Evolutionary conservation across 768 basidiomycete species (phyloP), one percentile per base, ranked within the genome.

Genomic region (Lentinula raphanica): DNA sequence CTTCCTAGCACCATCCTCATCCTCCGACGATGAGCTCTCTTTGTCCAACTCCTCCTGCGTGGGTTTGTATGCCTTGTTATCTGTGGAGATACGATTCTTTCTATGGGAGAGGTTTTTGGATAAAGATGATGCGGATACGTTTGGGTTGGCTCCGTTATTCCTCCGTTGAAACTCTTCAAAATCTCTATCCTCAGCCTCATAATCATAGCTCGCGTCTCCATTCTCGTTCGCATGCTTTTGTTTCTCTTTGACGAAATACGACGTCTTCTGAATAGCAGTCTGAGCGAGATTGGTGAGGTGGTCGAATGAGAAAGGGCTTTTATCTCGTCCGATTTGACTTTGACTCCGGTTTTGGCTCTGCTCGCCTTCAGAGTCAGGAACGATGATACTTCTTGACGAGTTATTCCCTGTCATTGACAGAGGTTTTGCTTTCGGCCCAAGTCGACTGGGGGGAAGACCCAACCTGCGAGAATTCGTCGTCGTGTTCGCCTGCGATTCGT

Each of bases 41-140:
- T 74, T 77, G 39, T 90, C 89, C 32, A 82, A 63, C 62, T 88
- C 88, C 7, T 85, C 87, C 56, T 69, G 68, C 1, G 83, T 71
- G 19, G 91, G 91, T 54, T 80, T 80, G 65, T 92, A 94, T 0
- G 91, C 91, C 68, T 88, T 90, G 72, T 92, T 91, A 68, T 93
- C 92, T 23, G 74, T 65, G 0, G 87, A 88, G 60, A 91, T 89
- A 31, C 86, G 82, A 63, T 78, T 79, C 25, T 76, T 81, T 60
- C 78, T 72, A 7, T 64, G 65, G 1, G 23, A 63, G 56, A 50
- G 63, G 65, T 11, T 50, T 69, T 44, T 44, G 42, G 42, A 44
- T 21, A n/a, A 40, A 65, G 54, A 32, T 38, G 49, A 39, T 29
- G 49, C 7, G 15, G 40, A 42, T 6, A 15, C 59, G 66, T 71